Conservation (phyloP, 1,284 basidiomycete species). For the Polyporus tsugae region DNA sequence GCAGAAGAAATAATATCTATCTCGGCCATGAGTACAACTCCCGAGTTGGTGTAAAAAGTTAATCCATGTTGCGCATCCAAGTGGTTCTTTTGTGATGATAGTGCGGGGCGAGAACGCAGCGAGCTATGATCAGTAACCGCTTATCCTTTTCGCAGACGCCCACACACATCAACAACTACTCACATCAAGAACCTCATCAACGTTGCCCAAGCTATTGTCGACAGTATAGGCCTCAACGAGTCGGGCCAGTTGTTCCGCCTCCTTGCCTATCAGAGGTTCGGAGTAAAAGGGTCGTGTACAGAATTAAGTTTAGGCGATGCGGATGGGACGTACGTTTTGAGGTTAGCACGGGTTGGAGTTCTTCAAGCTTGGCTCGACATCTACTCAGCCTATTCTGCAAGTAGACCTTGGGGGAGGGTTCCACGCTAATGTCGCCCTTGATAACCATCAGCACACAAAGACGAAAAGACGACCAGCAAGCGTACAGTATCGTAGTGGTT, state of each 20-base stretch:
- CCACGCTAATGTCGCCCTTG: slow-evolving; percentile 69
- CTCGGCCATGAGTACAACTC: slow-evolving; percentile 63
- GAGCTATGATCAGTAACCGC: slow-evolving; percentile 7
- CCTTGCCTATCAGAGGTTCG: slow-evolving; percentile 53
- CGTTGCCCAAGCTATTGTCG: slow-evolving; percentile 63
- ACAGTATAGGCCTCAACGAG: slow-evolving; percentile 60
- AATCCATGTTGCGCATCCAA: slow-evolving; percentile 72
- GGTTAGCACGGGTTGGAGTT: slow-evolving; percentile 63
- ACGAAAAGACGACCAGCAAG: background rate
- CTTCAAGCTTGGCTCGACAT: slow-evolving; percentile 64
- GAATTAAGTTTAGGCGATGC: background rate
- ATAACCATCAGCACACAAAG: slow-evolving; percentile 10
- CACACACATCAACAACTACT: slow-evolving; percentile 27
- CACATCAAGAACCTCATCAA: slow-evolving; percentile 70
- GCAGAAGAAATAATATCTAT: slow-evolving; percentile 66
- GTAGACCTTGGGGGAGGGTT: slow-evolving; percentile 74
- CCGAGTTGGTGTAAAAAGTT: slow-evolving; percentile 61
- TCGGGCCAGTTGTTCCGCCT: slow-evolving; percentile 60
- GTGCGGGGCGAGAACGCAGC: background rate
- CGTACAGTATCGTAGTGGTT: slow-evolving; percentile 78
- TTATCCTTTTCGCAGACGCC: slow-evolving; percentile 28
- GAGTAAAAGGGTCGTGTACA: background rate
- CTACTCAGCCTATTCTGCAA: slow-evolving; percentile 79
- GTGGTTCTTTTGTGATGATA: slow-evolving; percentile 56
- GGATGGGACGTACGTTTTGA: slow-evolving; percentile 61